These are phyloP conservation scores for Dunaliella sp. DNA, from an alignment of 139 green algal genomes.

Conservation along the genomic window DNA sequence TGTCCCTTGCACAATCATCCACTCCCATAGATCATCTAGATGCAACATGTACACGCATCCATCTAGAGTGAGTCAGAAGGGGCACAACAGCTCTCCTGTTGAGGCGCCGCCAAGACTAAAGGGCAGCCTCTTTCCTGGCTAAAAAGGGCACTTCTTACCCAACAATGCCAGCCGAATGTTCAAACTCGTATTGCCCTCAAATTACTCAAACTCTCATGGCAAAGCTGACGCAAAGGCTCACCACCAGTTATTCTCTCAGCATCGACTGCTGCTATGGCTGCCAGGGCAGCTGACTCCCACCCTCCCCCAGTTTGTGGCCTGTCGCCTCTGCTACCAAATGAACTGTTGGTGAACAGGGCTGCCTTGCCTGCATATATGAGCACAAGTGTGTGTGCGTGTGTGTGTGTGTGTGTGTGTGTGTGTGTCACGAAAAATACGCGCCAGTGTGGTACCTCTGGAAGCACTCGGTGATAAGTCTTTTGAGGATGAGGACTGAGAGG, in stretches of 20 bases:
- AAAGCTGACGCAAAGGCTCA: too few species aligned
- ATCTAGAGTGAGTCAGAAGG: too few species aligned
- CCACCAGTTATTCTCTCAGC: background rate
- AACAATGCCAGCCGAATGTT: background rate
- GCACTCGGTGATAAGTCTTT: too few species aligned
- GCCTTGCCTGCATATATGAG: background rate
- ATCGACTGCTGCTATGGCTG: background rate
- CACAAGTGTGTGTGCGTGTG: background rate
- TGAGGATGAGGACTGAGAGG: too few species aligned
- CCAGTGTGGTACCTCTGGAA: background rate
- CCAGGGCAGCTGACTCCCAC: background rate
- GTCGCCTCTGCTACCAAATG: background rate
- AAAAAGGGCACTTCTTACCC: background rate
- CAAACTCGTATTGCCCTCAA: too few species aligned
- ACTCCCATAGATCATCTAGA: too few species aligned
- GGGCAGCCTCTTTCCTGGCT: background rate
- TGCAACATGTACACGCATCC: too few species aligned
- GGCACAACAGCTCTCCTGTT: background rate
- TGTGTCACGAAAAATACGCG: background rate
- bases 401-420: background rate
- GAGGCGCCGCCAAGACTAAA: background rate
- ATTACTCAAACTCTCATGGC: too few species aligned
- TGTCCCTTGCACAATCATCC: too few species aligned
- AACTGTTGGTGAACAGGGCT: background rate
- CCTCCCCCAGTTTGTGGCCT: background rate